phyloP scores from a whole-genome alignment of 768 basidiomycete genomes.

The Serpula lacrymans region DNA sequence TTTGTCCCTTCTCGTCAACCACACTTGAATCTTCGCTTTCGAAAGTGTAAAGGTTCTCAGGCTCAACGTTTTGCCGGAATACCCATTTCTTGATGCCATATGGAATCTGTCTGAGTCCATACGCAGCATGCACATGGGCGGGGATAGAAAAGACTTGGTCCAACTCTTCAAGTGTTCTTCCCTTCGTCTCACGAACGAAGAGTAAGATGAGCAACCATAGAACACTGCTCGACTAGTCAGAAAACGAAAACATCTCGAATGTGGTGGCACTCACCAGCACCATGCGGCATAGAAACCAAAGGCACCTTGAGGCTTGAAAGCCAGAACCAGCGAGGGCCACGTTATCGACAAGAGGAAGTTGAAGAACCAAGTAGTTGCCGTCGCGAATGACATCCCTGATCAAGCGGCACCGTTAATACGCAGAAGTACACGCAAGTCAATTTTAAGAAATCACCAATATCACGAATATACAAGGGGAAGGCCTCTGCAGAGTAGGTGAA shows the following conservation, averaged over 20 bases:
- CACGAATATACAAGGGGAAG: constrained; percentile 86
- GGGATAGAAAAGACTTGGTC: constrained; percentile 53
- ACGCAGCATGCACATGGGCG: constrained; percentile 49
- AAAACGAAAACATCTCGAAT: no score
- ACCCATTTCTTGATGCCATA: constrained; percentile 52
- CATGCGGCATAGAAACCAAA: constrained; percentile 73
- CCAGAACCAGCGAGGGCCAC: constrained; percentile 62
- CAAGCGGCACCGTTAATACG: no score
- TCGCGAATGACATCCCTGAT: constrained; percentile 77
- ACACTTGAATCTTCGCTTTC: constrained; percentile 26
- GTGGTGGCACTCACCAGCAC: constrained; percentile 33
- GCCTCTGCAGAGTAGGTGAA: constrained; percentile 91
- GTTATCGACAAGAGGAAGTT: constrained; percentile 67
- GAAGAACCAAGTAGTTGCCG: constrained; percentile 57
- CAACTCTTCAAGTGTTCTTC: constrained; percentile 58
- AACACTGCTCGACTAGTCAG: no score
- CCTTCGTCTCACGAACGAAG: constrained; percentile 71
- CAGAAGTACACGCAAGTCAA: no score
- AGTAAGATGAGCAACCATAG: constrained; percentile 56
- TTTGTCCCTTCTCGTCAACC: constrained; percentile 9
- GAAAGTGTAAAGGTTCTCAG: constrained; percentile 39
- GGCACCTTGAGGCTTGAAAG: constrained; percentile 67
- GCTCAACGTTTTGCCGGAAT: constrained; percentile 22
- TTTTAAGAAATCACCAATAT: no score
- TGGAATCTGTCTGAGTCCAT: constrained; percentile 54